phyloP scores from a whole-genome alignment of 2,329 filamentous ascomycete genomes.

The Neoarthrinium moseri region DNA sequence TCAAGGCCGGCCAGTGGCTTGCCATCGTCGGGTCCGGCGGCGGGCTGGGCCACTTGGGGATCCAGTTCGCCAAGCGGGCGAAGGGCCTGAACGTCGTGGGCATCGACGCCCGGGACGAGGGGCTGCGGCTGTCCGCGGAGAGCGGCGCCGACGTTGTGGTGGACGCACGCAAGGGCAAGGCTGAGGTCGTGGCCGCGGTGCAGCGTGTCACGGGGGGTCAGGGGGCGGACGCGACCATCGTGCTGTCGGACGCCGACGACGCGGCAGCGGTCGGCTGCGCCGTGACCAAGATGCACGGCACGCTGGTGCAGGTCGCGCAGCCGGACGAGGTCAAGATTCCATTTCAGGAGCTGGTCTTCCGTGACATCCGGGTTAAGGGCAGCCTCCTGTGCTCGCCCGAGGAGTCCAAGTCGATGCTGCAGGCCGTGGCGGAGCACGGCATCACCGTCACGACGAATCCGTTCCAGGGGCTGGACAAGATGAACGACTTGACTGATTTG shows the following conservation, averaged over 20 bases:
- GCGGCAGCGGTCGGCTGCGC: constrained; percentile 52
- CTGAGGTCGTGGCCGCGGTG: constrained; percentile 45
- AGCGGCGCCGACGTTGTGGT: constrained; percentile 50
- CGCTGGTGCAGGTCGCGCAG: constrained; percentile 56
- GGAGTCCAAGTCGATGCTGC: constrained; percentile 46
- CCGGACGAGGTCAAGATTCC: constrained; percentile 60
- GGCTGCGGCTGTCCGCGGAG: constrained; percentile 43
- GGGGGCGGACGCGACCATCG: constrained; percentile 52
- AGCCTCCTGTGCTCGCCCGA: constrained; percentile 39
- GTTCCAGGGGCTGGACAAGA: constrained; percentile 51
- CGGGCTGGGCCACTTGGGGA: constrained; percentile 52
- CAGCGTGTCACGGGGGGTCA: constrained; percentile 43
- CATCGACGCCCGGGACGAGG: constrained; percentile 54
- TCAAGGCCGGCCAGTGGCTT: constrained; percentile 31
- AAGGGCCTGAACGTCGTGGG: constrained; percentile 51
- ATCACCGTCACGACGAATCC: constrained; percentile 49
- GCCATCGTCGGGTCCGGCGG: constrained; percentile 49
- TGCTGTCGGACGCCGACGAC: constrained; percentile 48
- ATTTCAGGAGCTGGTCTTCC: constrained; percentile 50
- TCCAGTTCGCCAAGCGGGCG: constrained; percentile 45
- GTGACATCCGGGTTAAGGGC: constrained; percentile 22
- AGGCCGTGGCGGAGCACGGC: constrained; percentile 41
- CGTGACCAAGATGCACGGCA: constrained; percentile 58
- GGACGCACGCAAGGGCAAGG: constrained; percentile 48
- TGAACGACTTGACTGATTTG: constrained; percentile 47